Conservation (phyloP, 164 flowering plant genomes). For the Sextonia rubra region DNA sequence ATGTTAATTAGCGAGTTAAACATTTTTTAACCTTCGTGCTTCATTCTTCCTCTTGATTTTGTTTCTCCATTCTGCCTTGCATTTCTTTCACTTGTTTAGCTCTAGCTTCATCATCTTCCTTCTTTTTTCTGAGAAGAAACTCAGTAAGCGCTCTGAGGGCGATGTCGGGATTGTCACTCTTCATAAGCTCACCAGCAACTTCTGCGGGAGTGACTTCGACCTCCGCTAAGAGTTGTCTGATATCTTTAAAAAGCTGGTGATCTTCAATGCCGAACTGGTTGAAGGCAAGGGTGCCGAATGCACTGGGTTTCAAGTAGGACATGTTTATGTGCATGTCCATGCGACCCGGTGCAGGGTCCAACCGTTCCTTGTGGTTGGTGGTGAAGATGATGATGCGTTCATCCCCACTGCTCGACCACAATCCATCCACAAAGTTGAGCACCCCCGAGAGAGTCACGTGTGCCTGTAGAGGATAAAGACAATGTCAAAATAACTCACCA, state of each 20-base stretch:
- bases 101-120: not conserved
- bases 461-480: not conserved
- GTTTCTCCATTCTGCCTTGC: too few species aligned
- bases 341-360: constrained; percentile 47
- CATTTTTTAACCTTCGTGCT: too few species aligned
- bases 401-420: constrained; percentile 47
- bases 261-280: constrained; percentile 31
- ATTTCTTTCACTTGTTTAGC: too few species aligned
- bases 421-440: constrained; percentile 40
- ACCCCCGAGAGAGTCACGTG: constrained; percentile 40
- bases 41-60: too few species aligned
- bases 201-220: constrained; percentile 47
- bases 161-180: constrained; percentile 34
- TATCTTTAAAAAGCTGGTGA: constrained; percentile 27
- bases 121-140: constrained; percentile 32
- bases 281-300: constrained; percentile 36
- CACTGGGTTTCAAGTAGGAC: constrained; percentile 46
- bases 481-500: not conserved
- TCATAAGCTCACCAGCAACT: constrained; percentile 55
- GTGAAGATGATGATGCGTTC: constrained; percentile 48
- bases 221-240: constrained; percentile 28
- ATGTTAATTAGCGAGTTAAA: too few species aligned
- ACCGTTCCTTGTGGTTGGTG: constrained; percentile 38
- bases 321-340: constrained; percentile 54
- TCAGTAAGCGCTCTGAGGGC: constrained; percentile 33